Evolutionary conservation across 108 stramenopile genomes (phyloP), one percentile per base, ranked within the genome.

Genomic region (Nitzschia palea): DNA sequence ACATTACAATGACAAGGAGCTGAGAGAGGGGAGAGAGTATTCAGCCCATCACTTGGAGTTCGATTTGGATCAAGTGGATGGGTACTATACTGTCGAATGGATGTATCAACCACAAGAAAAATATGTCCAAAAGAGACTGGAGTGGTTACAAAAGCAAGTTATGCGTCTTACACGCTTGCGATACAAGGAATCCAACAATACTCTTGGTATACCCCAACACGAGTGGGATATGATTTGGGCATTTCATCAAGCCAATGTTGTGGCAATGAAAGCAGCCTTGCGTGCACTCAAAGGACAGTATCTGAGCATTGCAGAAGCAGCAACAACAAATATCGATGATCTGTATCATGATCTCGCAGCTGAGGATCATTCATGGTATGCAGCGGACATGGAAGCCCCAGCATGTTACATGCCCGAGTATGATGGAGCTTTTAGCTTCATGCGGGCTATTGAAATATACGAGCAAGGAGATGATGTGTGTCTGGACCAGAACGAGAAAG

Each of bases 401-500:
- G 29, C 42, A 23, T 71, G 70, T 34, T 42, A 62, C 25, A 34
- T 62, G 28, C 61, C 62, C 20, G 61, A 43, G 27, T 62, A 62
- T 44, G 70, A 71, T 2, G 43, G 70, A n/a, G 71, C 78, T 4
- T 54, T 55, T 0, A 70, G 69, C 6, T 27, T 53, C 1, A 73
- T 74, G 50, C 77, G 78, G 33, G 14, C 48, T 0, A 20, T 78
- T 12, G 62, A 70, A 28, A 42, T 68, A 23, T 26, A 29, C 0
- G 28, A 23, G 15, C n/a, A 71, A 17, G 20, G 52, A 27, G 9
- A 62, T 25, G 84, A 89, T 35, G 72, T 76, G 0, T 88, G 87
- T 61, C 73, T 88, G 79, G 81, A 81, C 58, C 66, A 79, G 18
- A 85, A 89, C 50, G 78, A 82, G 44, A 80, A 74, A 28, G 55